These are phyloP conservation scores for Salicornia ramosissima DNA, from an alignment of 148 eudicot genomes.

Conservation along the genomic window DNA sequence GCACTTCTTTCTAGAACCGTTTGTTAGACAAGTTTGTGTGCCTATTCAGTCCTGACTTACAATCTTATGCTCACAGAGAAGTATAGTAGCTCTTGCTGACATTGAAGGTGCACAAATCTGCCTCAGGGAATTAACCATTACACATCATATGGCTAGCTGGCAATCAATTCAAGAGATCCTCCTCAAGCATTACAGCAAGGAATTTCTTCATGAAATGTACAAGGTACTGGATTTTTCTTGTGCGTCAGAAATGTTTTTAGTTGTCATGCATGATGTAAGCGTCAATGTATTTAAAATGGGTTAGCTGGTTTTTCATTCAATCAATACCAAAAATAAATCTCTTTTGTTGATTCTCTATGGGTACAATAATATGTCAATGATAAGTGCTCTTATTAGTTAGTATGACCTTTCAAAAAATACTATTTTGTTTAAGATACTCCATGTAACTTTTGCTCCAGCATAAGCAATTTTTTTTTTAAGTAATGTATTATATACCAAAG, in stretches of 20 bases:
- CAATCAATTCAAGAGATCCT: constrained; percentile 82
- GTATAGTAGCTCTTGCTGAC: constrained; percentile 94
- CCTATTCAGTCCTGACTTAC: constrained; percentile 9
- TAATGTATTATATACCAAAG: too few species aligned
- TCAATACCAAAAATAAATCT: background rate
- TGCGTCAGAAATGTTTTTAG: background rate
- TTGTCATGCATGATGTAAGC: background rate
- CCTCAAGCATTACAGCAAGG: constrained; percentile 73
- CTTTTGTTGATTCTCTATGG: too few species aligned
- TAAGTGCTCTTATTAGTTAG: too few species aligned
- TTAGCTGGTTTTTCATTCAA: background rate
- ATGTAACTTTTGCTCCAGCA: too few species aligned
- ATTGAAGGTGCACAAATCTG: constrained; percentile 87
- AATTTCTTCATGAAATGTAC: constrained; percentile 91
- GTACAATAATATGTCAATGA: too few species aligned
- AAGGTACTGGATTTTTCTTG: constrained; percentile 44
- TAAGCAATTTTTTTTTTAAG: too few species aligned
- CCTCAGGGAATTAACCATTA: constrained; percentile 54
- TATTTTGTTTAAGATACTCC: too few species aligned
- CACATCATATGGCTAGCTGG: constrained; percentile 96
- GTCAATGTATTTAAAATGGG: background rate
- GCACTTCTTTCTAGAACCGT: too few species aligned
- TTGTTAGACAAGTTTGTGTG: background rate
- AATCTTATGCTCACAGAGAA: constrained; percentile 51
- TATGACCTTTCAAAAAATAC: too few species aligned